Base-by-base conservation (phyloP, 2,329 filamentous ascomycete species). In the Aspergillus fructus region DNA sequence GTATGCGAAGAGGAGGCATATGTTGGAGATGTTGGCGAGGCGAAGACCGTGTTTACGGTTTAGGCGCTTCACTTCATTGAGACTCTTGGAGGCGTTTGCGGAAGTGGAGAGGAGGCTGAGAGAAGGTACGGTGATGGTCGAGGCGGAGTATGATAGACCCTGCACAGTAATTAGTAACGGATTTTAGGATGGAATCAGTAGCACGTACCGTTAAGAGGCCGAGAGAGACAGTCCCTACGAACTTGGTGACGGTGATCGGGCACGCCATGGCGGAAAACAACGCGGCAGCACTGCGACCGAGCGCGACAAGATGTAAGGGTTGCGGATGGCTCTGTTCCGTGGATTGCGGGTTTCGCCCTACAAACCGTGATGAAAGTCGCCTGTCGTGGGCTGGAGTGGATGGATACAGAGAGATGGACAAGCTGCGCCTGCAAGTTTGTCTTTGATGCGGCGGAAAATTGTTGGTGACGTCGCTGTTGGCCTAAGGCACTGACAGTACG, bases 101-200 rank as follows among this genome's bases (percentile, higher is more conserved):
- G 93, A 89, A 51, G 89, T 90, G 9, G 91, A 90, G 49, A 97
- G 89, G 54, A 86, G 84, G 66, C 93, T 86, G 55, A 97, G 86
- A 5, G 90, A 84, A 17, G 93, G 93, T 59, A 96, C 84, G 24
- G 90, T 87, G 62, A 96, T 79, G 59, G 86, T 85, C 21, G 89
- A 89, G 66, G 94, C 84, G 48, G 91, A 89, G 78, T 93, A 96
- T 51, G 93, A 96, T 59, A 94, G 84, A 74, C 93, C 93, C 93
- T 97, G 34, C 4, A 7, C 6, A n/a, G 34, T n/a, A 13, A 37
- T 37, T n/a, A 37, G 13, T 37, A 37, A 9, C 34, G 6, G 34
- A 6, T 15, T n/a, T 37, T 37, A 4, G 34, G 15, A n/a, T 37
- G 34, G 12, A n/a, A 15, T 8, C 17, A 24, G 21, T 41, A 13